Conservation (phyloP, 108 stramenopile species). For the Cyclotella kingstonii region DNA sequence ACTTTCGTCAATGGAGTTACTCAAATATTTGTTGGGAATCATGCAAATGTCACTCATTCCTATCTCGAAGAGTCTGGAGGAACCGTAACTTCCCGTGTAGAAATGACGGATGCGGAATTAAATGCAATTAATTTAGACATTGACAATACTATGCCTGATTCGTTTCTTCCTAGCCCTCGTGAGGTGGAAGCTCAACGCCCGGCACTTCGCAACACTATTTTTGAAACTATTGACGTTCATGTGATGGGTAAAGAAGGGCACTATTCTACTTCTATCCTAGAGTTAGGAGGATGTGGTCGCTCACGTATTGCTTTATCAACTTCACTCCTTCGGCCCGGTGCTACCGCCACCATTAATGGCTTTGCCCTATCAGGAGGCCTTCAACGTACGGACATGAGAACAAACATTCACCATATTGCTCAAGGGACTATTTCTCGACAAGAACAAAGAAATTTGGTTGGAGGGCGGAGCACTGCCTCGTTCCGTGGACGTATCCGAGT, state of each 20-base stretch:
- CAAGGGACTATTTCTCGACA: slow-evolving; percentile 78
- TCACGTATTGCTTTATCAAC: slow-evolving; percentile 65
- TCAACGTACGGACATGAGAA: slow-evolving; percentile 84
- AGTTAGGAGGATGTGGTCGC: slow-evolving; percentile 81
- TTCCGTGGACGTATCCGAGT: slow-evolving; percentile 95
- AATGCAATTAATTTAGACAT: slow-evolving; percentile 1
- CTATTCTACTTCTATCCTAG: slow-evolving; percentile 67
- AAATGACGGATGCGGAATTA: slow-evolving; percentile 52
- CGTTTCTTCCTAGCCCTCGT: slow-evolving; percentile 38
- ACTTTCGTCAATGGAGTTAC: slow-evolving; percentile 86
- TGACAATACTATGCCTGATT: neutral
- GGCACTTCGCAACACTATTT: slow-evolving; percentile 73
- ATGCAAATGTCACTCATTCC: slow-evolving; percentile 80
- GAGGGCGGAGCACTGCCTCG: slow-evolving; percentile 77
- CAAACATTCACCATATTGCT: slow-evolving; percentile 90
- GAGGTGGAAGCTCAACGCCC: slow-evolving; percentile 65
- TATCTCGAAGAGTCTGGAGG: slow-evolving; percentile 85
- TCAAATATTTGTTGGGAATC: slow-evolving; percentile 73
- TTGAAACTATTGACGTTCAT: slow-evolving; percentile 82
- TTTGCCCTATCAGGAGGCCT: slow-evolving; percentile 77
- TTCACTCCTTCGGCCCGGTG: slow-evolving; percentile 62
- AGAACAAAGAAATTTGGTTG: slow-evolving; percentile 90
- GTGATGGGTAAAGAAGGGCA: slow-evolving; percentile 62
- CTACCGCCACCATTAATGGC: slow-evolving; percentile 68
- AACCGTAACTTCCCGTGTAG: slow-evolving; percentile 63